These are phyloP conservation scores for Laguncularia racemosa DNA, from an alignment of 345 rosid species.

Conservation along the genomic window DNA sequence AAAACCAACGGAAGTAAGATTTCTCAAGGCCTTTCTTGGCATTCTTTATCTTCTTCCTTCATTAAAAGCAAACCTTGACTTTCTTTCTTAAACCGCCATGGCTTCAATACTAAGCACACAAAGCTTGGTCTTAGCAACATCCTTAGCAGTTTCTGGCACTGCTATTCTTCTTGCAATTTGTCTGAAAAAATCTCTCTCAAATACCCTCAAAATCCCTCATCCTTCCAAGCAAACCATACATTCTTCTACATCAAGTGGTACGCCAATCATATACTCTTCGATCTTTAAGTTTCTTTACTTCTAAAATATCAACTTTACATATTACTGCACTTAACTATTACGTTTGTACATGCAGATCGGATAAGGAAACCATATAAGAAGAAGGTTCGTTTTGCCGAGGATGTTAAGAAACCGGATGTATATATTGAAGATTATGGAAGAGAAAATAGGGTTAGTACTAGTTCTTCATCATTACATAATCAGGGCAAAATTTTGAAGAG, in stretches of 20 bases:
- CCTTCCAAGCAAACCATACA: constrained; percentile 1
- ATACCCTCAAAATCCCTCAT: constrained; percentile 2
- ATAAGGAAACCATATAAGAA: constrained; percentile 16
- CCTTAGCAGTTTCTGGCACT: constrained; percentile 38
- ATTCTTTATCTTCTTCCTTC: too few species aligned
- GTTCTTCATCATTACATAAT: not conserved
- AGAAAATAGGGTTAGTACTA: too few species aligned
- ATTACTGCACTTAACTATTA: not conserved
- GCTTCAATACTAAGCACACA: constrained; percentile 18
- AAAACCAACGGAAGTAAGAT: too few species aligned
- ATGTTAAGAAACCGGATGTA: constrained; percentile 28
- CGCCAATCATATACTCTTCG: not conserved
- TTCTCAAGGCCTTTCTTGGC: too few species aligned
- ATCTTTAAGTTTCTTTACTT: not conserved
- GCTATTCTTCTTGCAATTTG: constrained; percentile 29
- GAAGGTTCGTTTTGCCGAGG: constrained; percentile 39
- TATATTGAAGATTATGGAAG: constrained; percentile 19
- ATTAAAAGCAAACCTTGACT: too few species aligned
- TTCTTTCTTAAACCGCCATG: constrained; percentile 7
- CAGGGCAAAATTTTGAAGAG: constrained; percentile 1
- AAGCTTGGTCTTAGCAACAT: constrained; percentile 22
- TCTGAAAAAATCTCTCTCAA: constrained; percentile 21
- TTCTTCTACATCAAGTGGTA: constrained; percentile 26
- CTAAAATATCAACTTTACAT: not conserved
- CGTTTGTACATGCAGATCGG: constrained; percentile 17